A percentile compares a stretch with the other conserved stretches of the same genome.
These are phyloP conservation scores for Centrapalus pauciflorus DNA, from an alignment of 129 eudicot genomes.

Conservation along the genomic window DNA sequence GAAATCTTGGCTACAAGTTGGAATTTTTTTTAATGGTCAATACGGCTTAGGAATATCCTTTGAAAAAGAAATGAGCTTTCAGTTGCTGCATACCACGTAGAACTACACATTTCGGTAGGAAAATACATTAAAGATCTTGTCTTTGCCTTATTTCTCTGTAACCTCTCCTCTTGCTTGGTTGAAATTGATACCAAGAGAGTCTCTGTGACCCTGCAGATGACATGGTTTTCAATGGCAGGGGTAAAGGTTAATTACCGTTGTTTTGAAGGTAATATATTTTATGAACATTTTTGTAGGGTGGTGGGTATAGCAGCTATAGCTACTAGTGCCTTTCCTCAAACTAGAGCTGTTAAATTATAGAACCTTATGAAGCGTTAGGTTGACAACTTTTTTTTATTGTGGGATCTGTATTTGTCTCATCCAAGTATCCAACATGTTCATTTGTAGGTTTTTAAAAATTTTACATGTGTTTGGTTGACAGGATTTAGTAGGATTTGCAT, in stretches of 20 bases:
- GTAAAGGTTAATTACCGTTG: neutral
- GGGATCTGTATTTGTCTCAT: too few species aligned
- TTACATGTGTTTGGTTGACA: too few species aligned
- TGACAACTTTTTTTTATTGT: too few species aligned
- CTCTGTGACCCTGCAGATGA: neutral
- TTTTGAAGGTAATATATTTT: neutral
- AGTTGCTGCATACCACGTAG: neutral
- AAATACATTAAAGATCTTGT: neutral
- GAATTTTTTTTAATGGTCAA: neutral
- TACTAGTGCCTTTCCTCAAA: neutral
- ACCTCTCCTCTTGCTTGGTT: too few species aligned
- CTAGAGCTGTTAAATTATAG: too few species aligned
- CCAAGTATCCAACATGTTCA: too few species aligned
- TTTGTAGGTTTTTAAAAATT: too few species aligned
- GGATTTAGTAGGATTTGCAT: too few species aligned
- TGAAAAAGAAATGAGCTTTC: neutral
- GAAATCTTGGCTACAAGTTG: neutral
- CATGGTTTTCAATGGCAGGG: neutral
- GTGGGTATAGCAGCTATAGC: neutral
- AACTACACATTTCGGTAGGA: neutral
- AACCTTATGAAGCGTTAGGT: too few species aligned
- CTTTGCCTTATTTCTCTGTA: too few species aligned
- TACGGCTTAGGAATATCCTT: neutral
- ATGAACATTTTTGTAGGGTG: neutral
- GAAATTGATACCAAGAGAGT: neutral